Percentiles rank a stretch among this genome's conserved stretches.
Conservation (phyloP, 2,329 filamentous ascomycete genomes). For the Stachybotrys elegans region DNA sequence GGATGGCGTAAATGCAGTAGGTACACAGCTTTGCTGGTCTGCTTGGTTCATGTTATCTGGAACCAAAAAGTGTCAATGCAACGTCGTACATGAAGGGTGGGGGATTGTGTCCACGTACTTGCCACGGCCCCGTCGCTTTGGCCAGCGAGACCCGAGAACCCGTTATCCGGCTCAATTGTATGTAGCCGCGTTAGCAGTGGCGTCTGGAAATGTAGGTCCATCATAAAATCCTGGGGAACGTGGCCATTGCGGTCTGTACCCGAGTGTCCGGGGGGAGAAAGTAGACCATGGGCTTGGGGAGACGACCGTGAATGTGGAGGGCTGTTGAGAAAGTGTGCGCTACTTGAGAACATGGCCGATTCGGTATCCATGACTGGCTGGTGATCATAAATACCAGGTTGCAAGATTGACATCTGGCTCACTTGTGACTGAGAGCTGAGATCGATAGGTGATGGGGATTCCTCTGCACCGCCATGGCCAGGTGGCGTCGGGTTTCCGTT, state of each 20-base stretch:
- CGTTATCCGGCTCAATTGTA: conserved; percentile 11
- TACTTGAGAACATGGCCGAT: conserved; percentile 9
- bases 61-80: conserved; percentile 1
- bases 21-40: conserved; percentile 8
- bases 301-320: conserved; percentile 13
- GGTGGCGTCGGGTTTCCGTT: background rate
- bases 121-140: conserved; percentile 3
- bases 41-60: conserved; percentile 9
- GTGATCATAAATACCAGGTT: conserved; percentile 11
- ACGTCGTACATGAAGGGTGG: background rate
- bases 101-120: conserved; percentile 1
- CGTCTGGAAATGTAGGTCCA: conserved; percentile 19
- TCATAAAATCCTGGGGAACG: conserved; percentile 14
- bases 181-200: conserved; percentile 17
- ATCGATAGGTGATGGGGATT: conserved; percentile 7
- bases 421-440: conserved; percentile 4
- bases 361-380: conserved; percentile 7
- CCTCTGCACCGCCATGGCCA: conserved; percentile 1
- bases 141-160: conserved; percentile 3
- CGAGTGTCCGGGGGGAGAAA: conserved; percentile 11
- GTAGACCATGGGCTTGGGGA: conserved; percentile 10
- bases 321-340: conserved; percentile 11
- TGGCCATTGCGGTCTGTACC: conserved; percentile 7
- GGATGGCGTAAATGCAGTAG: conserved; percentile 9
- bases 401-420: conserved; percentile 6